phyloP scores from a whole-genome alignment of 106 monocot genomes.

The Apostasia shenzhenica region DNA sequence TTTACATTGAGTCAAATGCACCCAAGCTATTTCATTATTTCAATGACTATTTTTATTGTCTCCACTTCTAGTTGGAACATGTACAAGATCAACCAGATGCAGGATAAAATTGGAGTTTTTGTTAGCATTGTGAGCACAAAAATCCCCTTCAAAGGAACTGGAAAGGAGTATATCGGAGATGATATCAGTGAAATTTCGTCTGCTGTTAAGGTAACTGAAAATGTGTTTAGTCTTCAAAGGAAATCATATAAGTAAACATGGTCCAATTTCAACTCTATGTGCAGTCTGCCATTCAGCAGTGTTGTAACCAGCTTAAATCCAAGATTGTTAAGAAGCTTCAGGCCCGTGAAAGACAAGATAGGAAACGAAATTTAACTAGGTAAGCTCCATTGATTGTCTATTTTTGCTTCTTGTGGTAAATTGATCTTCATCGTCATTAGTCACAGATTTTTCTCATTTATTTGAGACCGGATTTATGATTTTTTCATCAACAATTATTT shows the following conservation, averaged over 20 bases:
- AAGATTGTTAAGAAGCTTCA: constrained; percentile 97
- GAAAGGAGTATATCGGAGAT: constrained; percentile 98
- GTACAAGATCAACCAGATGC: constrained; percentile 91
- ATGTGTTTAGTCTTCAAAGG: not conserved
- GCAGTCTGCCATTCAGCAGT: constrained; percentile 89
- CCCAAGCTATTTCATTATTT: too few relatives aligned
- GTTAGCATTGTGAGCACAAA: constrained; percentile 99
- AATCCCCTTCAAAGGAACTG: constrained; percentile 98
- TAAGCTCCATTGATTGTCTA: not conserved
- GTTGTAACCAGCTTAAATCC: constrained; percentile 87
- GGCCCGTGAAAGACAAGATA: constrained; percentile 87
- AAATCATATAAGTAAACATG: not conserved
- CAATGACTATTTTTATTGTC: not conserved
- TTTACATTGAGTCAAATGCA: too few relatives aligned
- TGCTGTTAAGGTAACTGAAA: constrained; percentile 61
- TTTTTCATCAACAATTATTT: too few relatives aligned
- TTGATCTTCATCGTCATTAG: too few relatives aligned
- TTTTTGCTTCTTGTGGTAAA: too few relatives aligned
- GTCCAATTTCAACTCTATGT: constrained; percentile 1
- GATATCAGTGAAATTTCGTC: constrained; percentile 95
- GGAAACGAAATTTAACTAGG: constrained; percentile 86
- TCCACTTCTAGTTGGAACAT: constrained; percentile 70
- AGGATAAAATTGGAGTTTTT: constrained; percentile 99
- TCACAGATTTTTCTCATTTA: too few relatives aligned
- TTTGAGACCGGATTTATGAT: too few relatives aligned